phyloP scores from a whole-genome alignment of 345 rosid genomes.

The Hirschfeldia incana region DNA sequence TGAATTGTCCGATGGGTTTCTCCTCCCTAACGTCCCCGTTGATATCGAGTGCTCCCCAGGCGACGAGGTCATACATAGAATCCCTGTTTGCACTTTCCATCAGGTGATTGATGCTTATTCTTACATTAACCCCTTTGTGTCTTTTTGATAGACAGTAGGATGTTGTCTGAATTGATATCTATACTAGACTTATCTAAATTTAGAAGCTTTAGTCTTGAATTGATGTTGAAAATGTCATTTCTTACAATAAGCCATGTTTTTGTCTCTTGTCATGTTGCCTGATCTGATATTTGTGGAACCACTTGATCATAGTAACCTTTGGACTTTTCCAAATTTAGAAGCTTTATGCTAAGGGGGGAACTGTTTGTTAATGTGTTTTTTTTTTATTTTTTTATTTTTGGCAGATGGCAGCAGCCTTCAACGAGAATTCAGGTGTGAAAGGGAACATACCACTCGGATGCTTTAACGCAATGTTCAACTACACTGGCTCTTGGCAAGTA shows the following conservation, averaged over 20 bases:
- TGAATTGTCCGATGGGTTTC: constrained; percentile 49
- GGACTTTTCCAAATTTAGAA: constrained; percentile 25
- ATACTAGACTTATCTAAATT: background rate
- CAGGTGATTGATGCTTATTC: constrained; percentile 47
- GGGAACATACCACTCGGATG: constrained; percentile 87
- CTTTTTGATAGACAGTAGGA: background rate
- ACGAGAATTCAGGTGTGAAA: constrained; percentile 67
- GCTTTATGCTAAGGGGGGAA: background rate
- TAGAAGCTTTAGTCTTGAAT: background rate
- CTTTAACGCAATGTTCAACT: constrained; percentile 95
- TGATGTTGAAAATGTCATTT: constrained; percentile 9
- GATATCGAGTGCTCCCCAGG: constrained; percentile 65
- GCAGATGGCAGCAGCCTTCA: constrained; percentile 87
- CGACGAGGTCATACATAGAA: constrained; percentile 46
- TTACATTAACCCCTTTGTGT: background rate
- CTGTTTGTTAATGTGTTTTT: background rate
- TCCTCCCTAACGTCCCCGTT: constrained; percentile 57
- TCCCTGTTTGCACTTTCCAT: constrained; percentile 69
- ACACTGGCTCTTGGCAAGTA: constrained; percentile 89
- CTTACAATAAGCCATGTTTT: constrained; percentile 17
- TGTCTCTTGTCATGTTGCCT: constrained; percentile 16
- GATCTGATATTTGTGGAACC: constrained; percentile 24
- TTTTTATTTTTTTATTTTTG: background rate
- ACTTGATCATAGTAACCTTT: background rate
- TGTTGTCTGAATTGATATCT: background rate